Base-by-base conservation (phyloP, 176 grass and related monocot genomes). In the Zizania latifolia region DNA sequence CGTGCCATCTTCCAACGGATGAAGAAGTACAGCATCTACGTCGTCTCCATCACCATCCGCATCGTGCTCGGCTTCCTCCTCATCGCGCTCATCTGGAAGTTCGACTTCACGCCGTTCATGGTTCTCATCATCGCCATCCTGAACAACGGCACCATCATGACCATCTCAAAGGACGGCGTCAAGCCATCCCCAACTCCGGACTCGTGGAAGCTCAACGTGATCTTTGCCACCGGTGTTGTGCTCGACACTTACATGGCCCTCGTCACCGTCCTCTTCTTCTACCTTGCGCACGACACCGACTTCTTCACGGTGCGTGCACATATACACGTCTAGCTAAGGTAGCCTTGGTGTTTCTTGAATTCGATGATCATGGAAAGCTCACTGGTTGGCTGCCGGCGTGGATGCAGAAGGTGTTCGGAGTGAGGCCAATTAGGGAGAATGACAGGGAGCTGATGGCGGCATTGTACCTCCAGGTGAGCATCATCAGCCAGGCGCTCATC, bases 21-120 rank as follows among this genome's bases (percentile, higher is more conserved):
- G 93, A 97, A 97, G 90, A 97, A 97, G 80, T 97, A 97, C 82
- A 97, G 90, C 62, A 97, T 97, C 82, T 97, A 97, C 72, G 93
- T 88, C 0, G 93, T 97, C 24, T 97, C 93, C 56, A 97, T 97
- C 90, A 97, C 93, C 63, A 93, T 97, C 73, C 88, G 93, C 26
- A 90, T 97, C 64, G 90, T 97, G 19, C 48, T 97, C 1, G 94
- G 94, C 0, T 97, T 97, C 75, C 75, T 91, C 3, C 84, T 97
- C 38, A 83, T 97, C n/a, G 90, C 93, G 48, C 83, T 97, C 28
- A 90, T 97, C 82, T 93, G 90, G 93, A 77, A 56, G 45, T 97
- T 97, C 44, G 93, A 97, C 81, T 97, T 97, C 83, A 87, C 90
- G 36, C 93, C 93, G 0, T 97, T 97, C 85, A 91, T 97, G 93